A percentile compares a stretch with the other conserved stretches of the same genome.
These are phyloP conservation scores for Arctium lappa DNA, from an alignment of 129 eudicot species.

Conservation along the genomic window DNA sequence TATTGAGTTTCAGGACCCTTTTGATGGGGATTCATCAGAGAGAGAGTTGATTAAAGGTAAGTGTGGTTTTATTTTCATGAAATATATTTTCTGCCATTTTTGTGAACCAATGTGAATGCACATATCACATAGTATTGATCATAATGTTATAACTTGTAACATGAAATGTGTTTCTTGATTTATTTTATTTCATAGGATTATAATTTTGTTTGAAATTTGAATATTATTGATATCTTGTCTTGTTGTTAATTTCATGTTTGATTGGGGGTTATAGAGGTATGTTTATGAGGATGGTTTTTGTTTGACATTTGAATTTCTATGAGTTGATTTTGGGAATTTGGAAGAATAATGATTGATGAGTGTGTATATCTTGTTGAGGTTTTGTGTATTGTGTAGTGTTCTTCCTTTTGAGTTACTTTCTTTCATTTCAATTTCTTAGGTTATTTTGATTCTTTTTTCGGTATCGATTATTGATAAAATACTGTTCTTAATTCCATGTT, in stretches of 20 bases:
- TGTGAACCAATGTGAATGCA: not conserved
- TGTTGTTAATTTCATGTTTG: not conserved
- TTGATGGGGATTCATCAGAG: not conserved
- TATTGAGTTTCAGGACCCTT: slow-evolving; percentile 2
- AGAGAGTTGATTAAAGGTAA: not conserved
- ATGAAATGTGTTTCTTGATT: not conserved
- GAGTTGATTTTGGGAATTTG: not conserved
- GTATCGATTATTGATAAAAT: not conserved
- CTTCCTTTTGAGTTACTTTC: not conserved
- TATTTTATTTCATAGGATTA: not conserved
- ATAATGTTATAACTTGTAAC: not conserved
- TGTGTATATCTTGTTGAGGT: too few relatives aligned
- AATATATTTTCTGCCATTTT: not conserved
- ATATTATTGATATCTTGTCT: not conserved
- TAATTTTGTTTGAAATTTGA: not conserved
- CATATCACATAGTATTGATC: not conserved
- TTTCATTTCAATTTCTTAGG: not conserved
- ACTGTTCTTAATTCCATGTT: not conserved
- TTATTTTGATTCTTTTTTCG: not conserved
- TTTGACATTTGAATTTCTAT: not conserved
- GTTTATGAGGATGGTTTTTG: not conserved
- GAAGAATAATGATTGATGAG: not conserved
- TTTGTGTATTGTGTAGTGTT: too few relatives aligned
- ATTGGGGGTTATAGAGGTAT: not conserved
- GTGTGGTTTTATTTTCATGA: not conserved